Evolutionary conservation across 768 basidiomycete species (phyloP).

Genomic region (Dendrothele bispora): DNA sequence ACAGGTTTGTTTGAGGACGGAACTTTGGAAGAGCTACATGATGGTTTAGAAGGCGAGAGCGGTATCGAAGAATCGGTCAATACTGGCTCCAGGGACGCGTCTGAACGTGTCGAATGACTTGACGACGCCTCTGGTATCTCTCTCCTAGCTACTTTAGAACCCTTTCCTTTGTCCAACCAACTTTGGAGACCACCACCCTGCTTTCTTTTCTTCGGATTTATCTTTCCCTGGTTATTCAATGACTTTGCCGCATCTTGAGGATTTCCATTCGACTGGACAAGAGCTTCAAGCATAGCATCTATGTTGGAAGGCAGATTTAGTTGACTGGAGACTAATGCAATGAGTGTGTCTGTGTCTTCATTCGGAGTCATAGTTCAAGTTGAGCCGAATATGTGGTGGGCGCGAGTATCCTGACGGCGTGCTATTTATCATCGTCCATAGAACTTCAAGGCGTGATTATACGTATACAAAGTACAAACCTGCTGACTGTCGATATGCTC

Average conservation of each 20-base stretch:
- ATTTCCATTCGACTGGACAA: constrained; percentile 58
- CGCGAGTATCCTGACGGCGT: no score
- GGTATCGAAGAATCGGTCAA: background rate
- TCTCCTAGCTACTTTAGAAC: background rate
- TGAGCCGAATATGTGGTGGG: no score
- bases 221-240: constrained; percentile 24
- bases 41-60: background rate
- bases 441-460: no score
- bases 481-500: no score
- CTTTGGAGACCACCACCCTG: constrained; percentile 41
- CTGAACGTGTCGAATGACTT: background rate
- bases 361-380: constrained; percentile 3
- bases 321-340: constrained; percentile 68
- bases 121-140: background rate
- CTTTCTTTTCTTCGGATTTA: constrained; percentile 50
- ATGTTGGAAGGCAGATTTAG: constrained; percentile 36
- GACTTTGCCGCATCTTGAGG: constrained; percentile 47
- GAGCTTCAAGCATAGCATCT: constrained; percentile 53
- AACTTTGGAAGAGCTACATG: background rate
- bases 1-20: background rate
- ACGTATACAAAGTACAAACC: no score
- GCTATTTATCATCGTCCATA: no score
- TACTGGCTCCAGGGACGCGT: background rate
- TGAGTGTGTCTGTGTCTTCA: constrained; percentile 64
- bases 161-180: constrained; percentile 66